Percentiles rank a stretch among this genome's conserved stretches.
Conservation (phyloP, 192 early-diverging fungal species). For the Phlyctochytrium arcticum region DNA sequence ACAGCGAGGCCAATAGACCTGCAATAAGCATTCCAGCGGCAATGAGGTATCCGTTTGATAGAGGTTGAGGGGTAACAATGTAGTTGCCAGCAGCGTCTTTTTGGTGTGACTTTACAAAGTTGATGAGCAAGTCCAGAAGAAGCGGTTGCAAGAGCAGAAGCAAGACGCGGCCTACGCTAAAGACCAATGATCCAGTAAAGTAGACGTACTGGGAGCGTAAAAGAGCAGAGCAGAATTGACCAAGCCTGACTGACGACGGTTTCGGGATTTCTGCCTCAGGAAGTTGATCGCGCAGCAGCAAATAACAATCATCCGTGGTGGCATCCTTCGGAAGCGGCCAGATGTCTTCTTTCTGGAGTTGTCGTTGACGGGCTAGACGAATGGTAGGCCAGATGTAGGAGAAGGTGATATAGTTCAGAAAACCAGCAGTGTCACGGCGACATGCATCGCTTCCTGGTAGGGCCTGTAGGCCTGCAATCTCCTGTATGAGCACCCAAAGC, state of each 20-base stretch:
- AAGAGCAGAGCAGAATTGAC: no score
- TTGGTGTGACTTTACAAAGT: background rate
- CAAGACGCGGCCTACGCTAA: no score
- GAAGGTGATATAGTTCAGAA: slow-evolving; percentile 1
- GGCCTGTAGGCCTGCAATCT: background rate
- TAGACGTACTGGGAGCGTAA: no score
- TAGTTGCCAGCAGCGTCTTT: background rate
- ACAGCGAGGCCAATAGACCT: background rate
- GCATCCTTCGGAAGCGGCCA: background rate
- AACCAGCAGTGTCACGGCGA: background rate
- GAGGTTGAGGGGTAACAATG: background rate
- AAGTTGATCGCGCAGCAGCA: no score
- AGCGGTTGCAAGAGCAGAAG: slow-evolving; percentile 5
- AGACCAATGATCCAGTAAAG: no score
- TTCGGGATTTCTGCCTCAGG: no score
- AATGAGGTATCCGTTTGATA: slow-evolving; percentile 8
- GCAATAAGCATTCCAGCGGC: slow-evolving; percentile 4
- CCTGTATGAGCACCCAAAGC: slow-evolving; percentile 2
- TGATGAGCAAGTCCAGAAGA: background rate
- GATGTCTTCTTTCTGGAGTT: background rate
- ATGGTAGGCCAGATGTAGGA: background rate
- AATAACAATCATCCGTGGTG: background rate
- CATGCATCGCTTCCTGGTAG: background rate
- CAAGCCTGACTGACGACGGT: no score
- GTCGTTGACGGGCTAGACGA: background rate